Percentiles rank a stretch among this genome's conserved stretches.
Conservation (phyloP, 129 eudicot species). For the Smallanthus sonchifolius region DNA sequence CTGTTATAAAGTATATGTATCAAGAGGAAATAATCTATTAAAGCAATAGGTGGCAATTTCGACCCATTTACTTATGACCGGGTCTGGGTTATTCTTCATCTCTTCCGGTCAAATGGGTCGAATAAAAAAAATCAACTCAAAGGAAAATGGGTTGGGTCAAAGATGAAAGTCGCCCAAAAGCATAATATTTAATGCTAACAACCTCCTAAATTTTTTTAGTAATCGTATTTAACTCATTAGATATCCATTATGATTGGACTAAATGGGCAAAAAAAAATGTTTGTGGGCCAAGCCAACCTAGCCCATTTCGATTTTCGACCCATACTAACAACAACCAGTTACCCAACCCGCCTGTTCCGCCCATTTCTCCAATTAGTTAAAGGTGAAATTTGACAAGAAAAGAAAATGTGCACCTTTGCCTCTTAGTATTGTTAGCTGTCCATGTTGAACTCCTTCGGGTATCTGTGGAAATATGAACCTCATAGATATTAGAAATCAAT, state of each 20-base stretch:
- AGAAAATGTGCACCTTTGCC: slow-evolving; percentile 54
- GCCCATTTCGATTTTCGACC: background rate
- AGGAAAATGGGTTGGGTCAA: background rate
- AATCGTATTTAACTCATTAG: background rate
- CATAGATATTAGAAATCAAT: background rate
- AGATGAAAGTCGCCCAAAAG: background rate
- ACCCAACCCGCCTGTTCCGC: background rate
- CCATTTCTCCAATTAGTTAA: background rate
- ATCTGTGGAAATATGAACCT: slow-evolving; percentile 45
- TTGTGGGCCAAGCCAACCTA: background rate
- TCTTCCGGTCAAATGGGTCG: background rate
- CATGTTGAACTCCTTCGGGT: slow-evolving; percentile 94
- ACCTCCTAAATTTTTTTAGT: background rate
- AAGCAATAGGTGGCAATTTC: background rate
- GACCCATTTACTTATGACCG: background rate
- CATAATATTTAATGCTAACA: background rate
- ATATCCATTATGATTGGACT: background rate
- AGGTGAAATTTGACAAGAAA: background rate
- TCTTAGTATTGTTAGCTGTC: slow-evolving; percentile 60
- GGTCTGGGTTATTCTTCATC: background rate
- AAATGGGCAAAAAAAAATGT: background rate
- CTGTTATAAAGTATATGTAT: background rate
- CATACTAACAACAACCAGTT: background rate
- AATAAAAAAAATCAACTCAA: background rate
- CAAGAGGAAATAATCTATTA: background rate